Base-by-base conservation (phyloP, 306 rosid species). In the Rosa rugosa region DNA sequence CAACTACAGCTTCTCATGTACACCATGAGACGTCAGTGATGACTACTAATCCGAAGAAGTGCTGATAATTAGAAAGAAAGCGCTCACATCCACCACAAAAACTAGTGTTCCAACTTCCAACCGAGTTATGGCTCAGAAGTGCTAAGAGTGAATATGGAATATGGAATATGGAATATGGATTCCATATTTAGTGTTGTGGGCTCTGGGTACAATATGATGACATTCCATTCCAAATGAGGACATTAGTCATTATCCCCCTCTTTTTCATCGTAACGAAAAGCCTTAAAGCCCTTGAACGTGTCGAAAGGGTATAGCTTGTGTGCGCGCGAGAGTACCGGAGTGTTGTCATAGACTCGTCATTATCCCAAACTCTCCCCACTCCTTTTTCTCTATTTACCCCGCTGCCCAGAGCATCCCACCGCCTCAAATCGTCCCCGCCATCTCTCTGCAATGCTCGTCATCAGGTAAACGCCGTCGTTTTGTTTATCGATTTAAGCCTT, bases 261-360 rank as follows among this genome's bases (percentile, higher is more conserved):
- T 0, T 4, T 31, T 62, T 34, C 71, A 27, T 42, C 27, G 22
- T 3, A 41, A 68, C 9, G 9, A 66, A 65, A 50, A 8, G 53
- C 17, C 44, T 14, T 0, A n/a, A 44, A 38, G 10, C 34, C 20
- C 54, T 44, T 25, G 73, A 44, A 20, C 49, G 34, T 44, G 36
- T 11, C 12, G 54, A 69, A 42, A 22, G 73, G 11, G 49, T 69
- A 44, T 9, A 22, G 51, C 12, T 68, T 8, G 36, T 6, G 22
- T 31, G n/a, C 17, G 73, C 60, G 25, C 8, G 3, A 36, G 38
- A 34, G 72, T 18, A 63, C 81, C 14, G 1, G 10, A 85, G 31
- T 90, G 92, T 64, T 69, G 77, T 82, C 91, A 87, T 86, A 0
- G 16, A 25, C 69, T 72, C 80, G 69, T 46, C 66, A 63, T 75